Base-by-base conservation (phyloP, 176 grass and related monocot genomes). In the maize (Zea mays) region DNA sequence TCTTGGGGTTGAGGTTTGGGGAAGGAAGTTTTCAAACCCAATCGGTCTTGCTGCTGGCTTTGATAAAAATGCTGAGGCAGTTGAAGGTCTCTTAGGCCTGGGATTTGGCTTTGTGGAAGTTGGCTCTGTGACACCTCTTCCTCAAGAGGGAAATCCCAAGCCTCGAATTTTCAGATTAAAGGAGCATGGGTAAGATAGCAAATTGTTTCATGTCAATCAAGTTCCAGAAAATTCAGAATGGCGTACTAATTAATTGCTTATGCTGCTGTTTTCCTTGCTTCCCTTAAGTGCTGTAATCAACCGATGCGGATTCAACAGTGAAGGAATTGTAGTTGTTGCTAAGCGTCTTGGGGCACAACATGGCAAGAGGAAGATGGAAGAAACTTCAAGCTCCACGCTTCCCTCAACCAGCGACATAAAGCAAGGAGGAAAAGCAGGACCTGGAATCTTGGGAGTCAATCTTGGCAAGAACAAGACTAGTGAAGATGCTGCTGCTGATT, bases 61-160 rank as follows among this genome's bases (percentile, higher is more conserved):
- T 72, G 96, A 99, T 85, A 99, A 99, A 87, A 90, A 99, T 82
- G 96, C 92, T 6, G 84, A 95, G 86, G 96, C 96, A 68, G 81
- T 99, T 69, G 96, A 99, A 85, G 87, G 90, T 65, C 78, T 99
- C 39, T 60, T 95, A 69, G 96, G 96, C 36, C 59, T 99, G 65
- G 96, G 96, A 10, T 99, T 99, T 81, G 96, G 96, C 43, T 99
- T 95, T 89, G 90, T 99, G 43, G 96, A 99, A 85, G 96, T 99
- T 87, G 96, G 96, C 20, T 99, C 90, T 56, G 96, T 95, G 65
- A 99, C 96, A 49, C 96, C 96, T 40, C 88, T 89, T 74, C 90
- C 96, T 41, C 96, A 99, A 67, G 92, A 99, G 35, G 96, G 92
- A 82, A 99, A 99, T 78, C 90, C 88, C 69, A 99, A 99, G 82